Percentiles rank a stretch among this genome's conserved stretches.
Conservation (phyloP, 2,329 filamentous ascomycete species). For the Clonostachys solani region DNA sequence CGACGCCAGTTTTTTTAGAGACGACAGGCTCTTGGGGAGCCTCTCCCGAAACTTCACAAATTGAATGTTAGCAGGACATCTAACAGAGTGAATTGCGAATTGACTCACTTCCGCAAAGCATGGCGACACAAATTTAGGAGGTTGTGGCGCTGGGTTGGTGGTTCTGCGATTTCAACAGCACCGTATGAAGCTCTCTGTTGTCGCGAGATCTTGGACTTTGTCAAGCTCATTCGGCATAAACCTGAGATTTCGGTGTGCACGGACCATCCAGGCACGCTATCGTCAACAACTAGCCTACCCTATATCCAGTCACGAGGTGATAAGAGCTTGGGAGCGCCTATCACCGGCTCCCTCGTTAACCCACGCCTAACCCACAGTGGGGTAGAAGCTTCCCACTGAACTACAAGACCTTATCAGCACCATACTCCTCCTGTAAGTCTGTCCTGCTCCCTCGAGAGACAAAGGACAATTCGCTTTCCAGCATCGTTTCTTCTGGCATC, state of each 20-base stretch:
- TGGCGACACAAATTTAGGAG: constrained; percentile 19
- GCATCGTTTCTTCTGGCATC: background rate
- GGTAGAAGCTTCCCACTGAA: background rate
- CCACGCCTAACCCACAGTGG: background rate
- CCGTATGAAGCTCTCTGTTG: background rate
- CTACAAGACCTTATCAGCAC: background rate
- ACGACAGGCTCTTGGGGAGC: constrained; percentile 91
- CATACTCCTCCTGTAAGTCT: background rate
- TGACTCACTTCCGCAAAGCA: constrained; percentile 44
- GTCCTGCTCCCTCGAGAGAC: too few species aligned
- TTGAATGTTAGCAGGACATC: constrained; percentile 1
- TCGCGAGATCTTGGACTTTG: too few species aligned
- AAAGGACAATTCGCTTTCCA: constrained; percentile 9
- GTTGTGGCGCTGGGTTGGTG: background rate
- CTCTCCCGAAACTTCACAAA: constrained; percentile 80
- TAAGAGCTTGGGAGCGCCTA: constrained; percentile 7
- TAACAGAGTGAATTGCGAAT: background rate
- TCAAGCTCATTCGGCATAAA: too few species aligned
- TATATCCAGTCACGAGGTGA: constrained; percentile 16
- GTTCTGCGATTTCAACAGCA: constrained; percentile 1
- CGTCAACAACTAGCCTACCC: constrained; percentile 3
- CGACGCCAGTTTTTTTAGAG: constrained; percentile 87
- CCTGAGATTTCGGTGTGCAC: constrained; percentile 22
- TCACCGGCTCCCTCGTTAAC: background rate
- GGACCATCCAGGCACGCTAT: constrained; percentile 10